These are phyloP conservation scores for Ceratocystis albifundus DNA, from an alignment of 2,329 filamentous ascomycete genomes.

Conservation along the genomic window DNA sequence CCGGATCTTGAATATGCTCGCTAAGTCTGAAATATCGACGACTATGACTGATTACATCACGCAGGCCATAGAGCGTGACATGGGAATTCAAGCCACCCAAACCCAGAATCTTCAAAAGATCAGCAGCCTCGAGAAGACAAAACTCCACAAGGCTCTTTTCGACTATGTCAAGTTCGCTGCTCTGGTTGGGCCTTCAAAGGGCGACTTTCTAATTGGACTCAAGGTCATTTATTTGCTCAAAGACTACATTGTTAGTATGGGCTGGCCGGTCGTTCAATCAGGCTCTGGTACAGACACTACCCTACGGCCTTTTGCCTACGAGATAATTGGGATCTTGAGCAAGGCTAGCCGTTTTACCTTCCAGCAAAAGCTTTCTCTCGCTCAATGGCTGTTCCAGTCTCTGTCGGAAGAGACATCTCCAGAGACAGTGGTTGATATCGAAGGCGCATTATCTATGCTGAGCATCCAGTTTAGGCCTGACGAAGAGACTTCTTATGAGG, in stretches of 20 bases:
- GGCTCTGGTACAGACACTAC: slow-evolving; percentile 48
- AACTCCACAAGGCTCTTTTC: slow-evolving; percentile 72
- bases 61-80: slow-evolving; percentile 46
- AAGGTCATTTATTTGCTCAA: slow-evolving; percentile 57
- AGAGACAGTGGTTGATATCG: slow-evolving; percentile 73
- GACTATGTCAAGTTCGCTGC: slow-evolving; percentile 80
- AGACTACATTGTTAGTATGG: slow-evolving; percentile 65
- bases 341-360: slow-evolving; percentile 49
- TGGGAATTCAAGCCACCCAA: neutral
- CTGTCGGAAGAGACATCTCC: slow-evolving; percentile 66
- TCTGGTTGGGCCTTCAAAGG: slow-evolving; percentile 49
- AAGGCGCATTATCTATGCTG: slow-evolving; percentile 73
- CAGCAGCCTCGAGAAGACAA: slow-evolving; percentile 60
- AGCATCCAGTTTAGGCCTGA: slow-evolving; percentile 35
- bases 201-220: slow-evolving; percentile 54
- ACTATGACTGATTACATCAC: slow-evolving; percentile 57
- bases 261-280: slow-evolving; percentile 62
- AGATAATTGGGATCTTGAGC: slow-evolving; percentile 75
- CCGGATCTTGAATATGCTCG: slow-evolving; percentile 62
- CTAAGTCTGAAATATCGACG: slow-evolving; percentile 64
- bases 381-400: slow-evolving; percentile 70
- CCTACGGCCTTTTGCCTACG: slow-evolving; percentile 72
- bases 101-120: slow-evolving; percentile 26
- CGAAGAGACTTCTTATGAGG: slow-evolving; percentile 13
- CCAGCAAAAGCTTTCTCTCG: slow-evolving; percentile 43